Base-by-base conservation (phyloP, 495 filamentous ascomycete genomes). In the Tuber indicum region DNA sequence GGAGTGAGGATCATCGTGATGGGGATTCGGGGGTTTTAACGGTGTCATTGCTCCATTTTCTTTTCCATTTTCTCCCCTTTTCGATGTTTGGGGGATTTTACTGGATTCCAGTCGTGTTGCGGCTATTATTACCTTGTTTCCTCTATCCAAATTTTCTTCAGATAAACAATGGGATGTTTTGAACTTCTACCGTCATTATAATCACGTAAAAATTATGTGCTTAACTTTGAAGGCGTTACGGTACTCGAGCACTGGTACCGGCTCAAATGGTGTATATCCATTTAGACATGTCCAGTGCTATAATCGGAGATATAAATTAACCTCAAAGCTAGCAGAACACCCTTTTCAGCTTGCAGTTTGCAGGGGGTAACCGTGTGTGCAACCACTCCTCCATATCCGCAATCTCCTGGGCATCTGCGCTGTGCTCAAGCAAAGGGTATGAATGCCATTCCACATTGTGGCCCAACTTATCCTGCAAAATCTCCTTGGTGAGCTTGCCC, bases 361-460 rank as follows among this genome's bases (percentile, higher is more conserved):
- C 36, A 74, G 85, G 83, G 8, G 92, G 91, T 70, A 97, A 84
- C 32, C 85, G 85, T 79, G 89, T 86, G 32, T 86, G 85, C 58
- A 98, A 80, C 86, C 92, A 98, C 39, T 85, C 86, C 85, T 97
- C 94, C 47, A 98, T 85, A 79, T 97, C 91, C 76, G 94, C 88
- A 75, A 98, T 91, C 86, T 98, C 95, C 76, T 90, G 84, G 8
- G 88, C 88, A 82, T 90, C 89, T 1, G 96, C 96, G 39, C 90
- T 91, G 84, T 98, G 95, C 10, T 85, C 85, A 77, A 98, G 88
- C 3, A 88, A 87, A 89, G 85, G 84, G 82, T 97, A 98, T 58
- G 89, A 88, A 81, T 91, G 91, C 84, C 96, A 92, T 47, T 90
- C 89, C 5, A 94, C 91, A 45, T 91, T 88, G 82, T 89, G 89